phyloP scores from a whole-genome alignment of 148 eudicot genomes.

The Polygonum maritimum region DNA sequence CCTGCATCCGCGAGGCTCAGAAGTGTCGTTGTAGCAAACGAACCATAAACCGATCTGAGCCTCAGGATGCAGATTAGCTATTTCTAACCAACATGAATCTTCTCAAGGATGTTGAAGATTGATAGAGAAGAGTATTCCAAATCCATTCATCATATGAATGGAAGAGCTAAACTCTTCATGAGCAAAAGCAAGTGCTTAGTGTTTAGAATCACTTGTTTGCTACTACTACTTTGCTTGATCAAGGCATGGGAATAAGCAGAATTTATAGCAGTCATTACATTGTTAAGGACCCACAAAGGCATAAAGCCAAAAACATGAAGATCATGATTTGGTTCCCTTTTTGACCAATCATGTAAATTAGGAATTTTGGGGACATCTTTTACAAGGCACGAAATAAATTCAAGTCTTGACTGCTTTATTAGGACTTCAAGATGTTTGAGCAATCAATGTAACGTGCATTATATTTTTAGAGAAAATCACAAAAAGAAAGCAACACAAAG shows the following conservation, averaged over 20 bases:
- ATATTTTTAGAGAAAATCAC: neutral
- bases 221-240: neutral
- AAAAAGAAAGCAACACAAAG: neutral
- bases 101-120: neutral
- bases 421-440: neutral
- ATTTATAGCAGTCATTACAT: neutral
- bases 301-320: constrained; percentile 1
- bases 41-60: constrained; percentile 23
- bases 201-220: neutral
- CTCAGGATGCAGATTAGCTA: constrained; percentile 51
- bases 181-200: neutral
- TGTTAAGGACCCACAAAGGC: constrained; percentile 1
- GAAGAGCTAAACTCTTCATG: neutral
- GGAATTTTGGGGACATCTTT: constrained; percentile 1
- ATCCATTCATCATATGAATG: neutral
- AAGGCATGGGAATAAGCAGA: neutral
- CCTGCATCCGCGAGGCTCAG: constrained; percentile 53
- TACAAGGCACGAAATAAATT: neutral
- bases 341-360: constrained; percentile 1
- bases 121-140: neutral
- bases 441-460: neutral
- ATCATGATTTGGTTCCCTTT: neutral
- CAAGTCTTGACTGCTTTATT: neutral
- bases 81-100: constrained; percentile 18
- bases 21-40: neutral